Base-by-base conservation (phyloP, 2,329 filamentous ascomycete genomes). In the Fusarium succisae region DNA sequence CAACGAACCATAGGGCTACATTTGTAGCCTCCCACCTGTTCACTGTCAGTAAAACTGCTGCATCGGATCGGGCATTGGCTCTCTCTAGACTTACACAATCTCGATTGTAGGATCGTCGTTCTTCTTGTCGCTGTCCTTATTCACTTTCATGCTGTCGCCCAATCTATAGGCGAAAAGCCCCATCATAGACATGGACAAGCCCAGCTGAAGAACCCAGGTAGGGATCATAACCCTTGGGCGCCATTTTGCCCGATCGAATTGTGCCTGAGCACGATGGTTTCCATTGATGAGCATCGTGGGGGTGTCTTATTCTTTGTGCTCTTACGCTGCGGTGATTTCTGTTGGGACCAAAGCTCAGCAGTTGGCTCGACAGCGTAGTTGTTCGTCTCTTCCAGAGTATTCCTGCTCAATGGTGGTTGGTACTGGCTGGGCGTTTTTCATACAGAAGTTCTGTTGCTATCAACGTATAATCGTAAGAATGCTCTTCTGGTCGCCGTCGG, bases 111-210 rank as follows among this genome's bases (percentile, higher is more conserved):
- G 84, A 10, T 83, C 69, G n/a, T 81, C 74, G 32, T 83, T 84
- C 38, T 79, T 80, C 32, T 81, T 79, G 37, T 84, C 75, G 41
- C 83, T 76, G 8, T 85, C 83, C n/a, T 84, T 78, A 72, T 84
- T 86, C 15, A 83, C 80, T 26, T 81, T 81, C 35, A 86, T 75
- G 1, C 87, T 87, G 51, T 84, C 82, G 35, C 85, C 86, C 13
- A 91, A 82, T 18, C 88, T 84, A 80, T 86, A 89, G 35, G 86
- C 82, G 72, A 90, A 90, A 13, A 90, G 79, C 20, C 85, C 88
- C 77, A 88, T 83, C 65, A 88, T 79, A 44, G 82, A 77, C 56
- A 87, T 76, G 48, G 88, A 79, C 24, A 89, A 79, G 7, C 79
- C 74, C 8, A 87, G 78, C 77, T 90, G 88, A 10, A 86, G 71